These are phyloP conservation scores for Solanum chmielewskii DNA, from an alignment of 257 asterid species.

Conservation along the genomic window DNA sequence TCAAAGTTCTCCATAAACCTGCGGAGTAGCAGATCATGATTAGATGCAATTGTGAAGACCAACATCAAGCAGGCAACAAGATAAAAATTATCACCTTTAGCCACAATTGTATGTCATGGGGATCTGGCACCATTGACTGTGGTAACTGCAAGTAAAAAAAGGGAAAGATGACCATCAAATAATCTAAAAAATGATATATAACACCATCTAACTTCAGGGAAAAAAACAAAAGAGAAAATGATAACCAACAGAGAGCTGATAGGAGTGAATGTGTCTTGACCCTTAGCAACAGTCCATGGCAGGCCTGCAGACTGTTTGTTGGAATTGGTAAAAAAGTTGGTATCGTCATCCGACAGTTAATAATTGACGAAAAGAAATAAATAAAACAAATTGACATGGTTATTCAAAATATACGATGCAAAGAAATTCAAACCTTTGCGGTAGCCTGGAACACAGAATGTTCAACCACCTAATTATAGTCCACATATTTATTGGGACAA, in stretches of 20 bases:
- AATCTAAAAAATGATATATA: neutral
- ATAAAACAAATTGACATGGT: neutral
- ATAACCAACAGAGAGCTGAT: slow-evolving; percentile 42
- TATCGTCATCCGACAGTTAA: neutral
- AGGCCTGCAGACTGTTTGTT: slow-evolving; percentile 88
- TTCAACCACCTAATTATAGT: neutral
- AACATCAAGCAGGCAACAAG: neutral
- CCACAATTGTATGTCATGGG: slow-evolving; percentile 85
- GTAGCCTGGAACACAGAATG: slow-evolving; percentile 37
- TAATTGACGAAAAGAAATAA: neutral
- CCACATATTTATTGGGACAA: neutral
- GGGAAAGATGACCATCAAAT: neutral
- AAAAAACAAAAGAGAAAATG: neutral
- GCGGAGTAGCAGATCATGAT: slow-evolving; percentile 1
- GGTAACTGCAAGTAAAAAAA: slow-evolving; percentile 40
- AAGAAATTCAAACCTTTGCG: slow-evolving; percentile 62
- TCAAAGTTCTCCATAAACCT: slow-evolving; percentile 88
- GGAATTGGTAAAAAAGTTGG: neutral
- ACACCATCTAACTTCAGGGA: neutral
- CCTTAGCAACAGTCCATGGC: slow-evolving; percentile 97
- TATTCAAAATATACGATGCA: neutral
- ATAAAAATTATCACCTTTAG: slow-evolving; percentile 43
- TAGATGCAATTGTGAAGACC: neutral
- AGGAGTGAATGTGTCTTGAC: slow-evolving; percentile 98
- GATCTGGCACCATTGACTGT: slow-evolving; percentile 65